A percentile compares a stretch with the other conserved stretches of the same genome.
Conservation (phyloP, 805 yeast genomes). For the Naumovozyma castellii region DNA sequence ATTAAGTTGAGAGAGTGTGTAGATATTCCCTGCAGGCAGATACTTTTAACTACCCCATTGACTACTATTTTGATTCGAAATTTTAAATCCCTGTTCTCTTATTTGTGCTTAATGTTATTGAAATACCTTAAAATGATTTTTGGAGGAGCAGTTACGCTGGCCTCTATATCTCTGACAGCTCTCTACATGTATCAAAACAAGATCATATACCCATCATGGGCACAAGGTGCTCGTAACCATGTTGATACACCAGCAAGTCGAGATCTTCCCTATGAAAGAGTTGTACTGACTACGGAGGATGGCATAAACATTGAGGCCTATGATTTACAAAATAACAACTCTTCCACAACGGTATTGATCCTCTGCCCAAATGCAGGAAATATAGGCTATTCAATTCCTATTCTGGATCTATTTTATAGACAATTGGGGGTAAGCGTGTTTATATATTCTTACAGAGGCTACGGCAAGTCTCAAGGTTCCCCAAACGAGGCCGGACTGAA, state of each 20-base stretch:
- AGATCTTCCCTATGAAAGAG: constrained; percentile 56
- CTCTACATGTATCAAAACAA: constrained; percentile 53
- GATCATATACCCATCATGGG: constrained; percentile 74
- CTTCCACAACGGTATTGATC: constrained; percentile 57
- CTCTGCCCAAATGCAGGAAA: constrained; percentile 94
- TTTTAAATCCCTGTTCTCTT: background rate
- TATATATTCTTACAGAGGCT: constrained; percentile 83
- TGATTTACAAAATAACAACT: constrained; percentile 30
- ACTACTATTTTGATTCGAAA: background rate
- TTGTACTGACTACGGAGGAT: constrained; percentile 56
- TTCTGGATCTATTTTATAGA: constrained; percentile 58
- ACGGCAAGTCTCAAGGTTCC: constrained; percentile 69
- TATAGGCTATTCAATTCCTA: constrained; percentile 82
- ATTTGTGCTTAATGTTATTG: constrained; percentile 4
- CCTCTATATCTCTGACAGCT: constrained; percentile 39
- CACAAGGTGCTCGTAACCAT: constrained; percentile 59
- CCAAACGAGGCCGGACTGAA: constrained; percentile 77
- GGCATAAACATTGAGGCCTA: constrained; percentile 60
- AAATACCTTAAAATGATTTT: constrained; percentile 30
- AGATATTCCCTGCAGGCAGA: too few relatives aligned
- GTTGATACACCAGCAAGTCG: constrained; percentile 73
- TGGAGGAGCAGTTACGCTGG: constrained; percentile 37
- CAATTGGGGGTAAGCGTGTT: constrained; percentile 66
- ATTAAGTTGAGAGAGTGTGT: too few relatives aligned
- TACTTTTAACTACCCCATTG: background rate